Conservation (phyloP, 139 green algal genomes). For the Coccomyxa sp. region DNA sequence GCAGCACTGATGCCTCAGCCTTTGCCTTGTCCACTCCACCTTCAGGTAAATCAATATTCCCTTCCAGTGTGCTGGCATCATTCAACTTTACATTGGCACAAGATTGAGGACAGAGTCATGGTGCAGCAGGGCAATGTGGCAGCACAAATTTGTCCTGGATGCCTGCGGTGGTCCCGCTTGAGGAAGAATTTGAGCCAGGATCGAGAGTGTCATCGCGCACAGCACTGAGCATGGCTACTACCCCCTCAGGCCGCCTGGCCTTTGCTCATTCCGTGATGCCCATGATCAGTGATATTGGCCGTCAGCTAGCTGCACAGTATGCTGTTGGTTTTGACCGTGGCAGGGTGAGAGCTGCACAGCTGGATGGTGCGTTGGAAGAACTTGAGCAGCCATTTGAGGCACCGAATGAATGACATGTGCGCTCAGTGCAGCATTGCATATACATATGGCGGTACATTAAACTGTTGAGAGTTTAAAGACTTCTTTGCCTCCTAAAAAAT, state of each 20-base stretch:
- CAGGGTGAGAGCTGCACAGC: conserved; percentile 2
- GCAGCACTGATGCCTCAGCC: no score
- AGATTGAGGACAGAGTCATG: neutral
- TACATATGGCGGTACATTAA: no score
- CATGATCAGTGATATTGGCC: neutral
- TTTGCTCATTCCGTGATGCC: neutral
- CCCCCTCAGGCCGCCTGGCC: neutral
- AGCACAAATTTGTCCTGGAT: neutral
- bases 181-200: no score
- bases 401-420: no score
- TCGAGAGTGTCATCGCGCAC: neutral
- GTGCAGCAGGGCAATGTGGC: neutral
- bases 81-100: neutral
- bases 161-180: neutral
- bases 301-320: neutral
- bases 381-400: neutral
- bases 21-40: no score
- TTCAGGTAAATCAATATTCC: neutral
- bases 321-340: neutral
- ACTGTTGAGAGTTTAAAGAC: no score
- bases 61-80: neutral
- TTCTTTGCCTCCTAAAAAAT: no score
- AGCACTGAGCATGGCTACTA: neutral
- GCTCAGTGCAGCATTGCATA: no score
- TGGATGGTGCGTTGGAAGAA: neutral